Conservation (phyloP, 2,329 filamentous ascomycete species). For the Neonectria coccinea region DNA sequence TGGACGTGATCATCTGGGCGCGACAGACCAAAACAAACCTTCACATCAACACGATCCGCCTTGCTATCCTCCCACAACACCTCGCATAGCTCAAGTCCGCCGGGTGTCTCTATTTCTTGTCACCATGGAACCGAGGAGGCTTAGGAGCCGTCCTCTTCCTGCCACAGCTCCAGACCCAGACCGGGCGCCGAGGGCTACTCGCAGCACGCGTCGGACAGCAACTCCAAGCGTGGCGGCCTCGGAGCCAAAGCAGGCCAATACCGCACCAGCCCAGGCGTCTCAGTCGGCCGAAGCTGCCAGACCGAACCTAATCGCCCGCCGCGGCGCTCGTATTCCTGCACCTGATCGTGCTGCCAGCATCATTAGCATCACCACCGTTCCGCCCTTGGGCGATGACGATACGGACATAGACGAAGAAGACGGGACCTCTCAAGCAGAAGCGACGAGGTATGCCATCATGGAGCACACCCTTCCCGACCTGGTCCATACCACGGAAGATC, state of each 20-base stretch:
- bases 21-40: constrained; percentile 25
- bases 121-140: constrained; percentile 38
- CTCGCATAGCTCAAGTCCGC: not conserved
- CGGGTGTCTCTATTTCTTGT: not conserved
- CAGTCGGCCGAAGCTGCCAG: constrained; percentile 8
- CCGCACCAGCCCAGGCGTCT: constrained; percentile 7
- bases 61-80: not conserved
- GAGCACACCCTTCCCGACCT: constrained; percentile 45
- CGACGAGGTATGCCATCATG: constrained; percentile 40
- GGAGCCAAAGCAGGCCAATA: constrained; percentile 5
- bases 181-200: constrained; percentile 29
- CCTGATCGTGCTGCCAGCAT: constrained; percentile 7
- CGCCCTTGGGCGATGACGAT: constrained; percentile 39
- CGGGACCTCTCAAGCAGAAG: constrained; percentile 23
- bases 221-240: constrained; percentile 7
- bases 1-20: constrained; percentile 21
- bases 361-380: constrained; percentile 38
- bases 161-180: constrained; percentile 13
- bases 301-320: constrained; percentile 34
- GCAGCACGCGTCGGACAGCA: constrained; percentile 30
- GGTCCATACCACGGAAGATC: constrained; percentile 40
- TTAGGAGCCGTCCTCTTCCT: constrained; percentile 26
- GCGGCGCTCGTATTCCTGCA: constrained; percentile 37
- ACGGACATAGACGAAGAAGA: constrained; percentile 37
- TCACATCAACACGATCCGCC: not conserved